Percentiles rank a stretch among this genome's conserved stretches.
phyloP scores from a whole-genome alignment of 257 asterid species.

The Hygrophila difformis region DNA sequence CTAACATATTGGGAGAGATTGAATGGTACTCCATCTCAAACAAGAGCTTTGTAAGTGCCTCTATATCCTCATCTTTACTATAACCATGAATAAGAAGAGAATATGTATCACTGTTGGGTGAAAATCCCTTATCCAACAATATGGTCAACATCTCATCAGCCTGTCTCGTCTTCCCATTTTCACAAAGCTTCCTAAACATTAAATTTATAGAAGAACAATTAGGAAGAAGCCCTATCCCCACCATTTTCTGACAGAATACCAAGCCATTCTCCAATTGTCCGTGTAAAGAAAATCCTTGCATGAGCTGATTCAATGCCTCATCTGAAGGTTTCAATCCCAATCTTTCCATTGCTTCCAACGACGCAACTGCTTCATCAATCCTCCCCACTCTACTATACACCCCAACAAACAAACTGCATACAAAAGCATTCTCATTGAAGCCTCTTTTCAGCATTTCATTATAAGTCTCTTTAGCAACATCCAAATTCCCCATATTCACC shows the following conservation, averaged over 20 bases:
- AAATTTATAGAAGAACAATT: conserved; percentile 34
- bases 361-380: conserved; percentile 39
- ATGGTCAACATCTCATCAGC: conserved; percentile 54
- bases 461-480: conserved; percentile 40
- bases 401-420: conserved; percentile 40
- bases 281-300: conserved; percentile 41
- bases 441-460: conserved; percentile 72
- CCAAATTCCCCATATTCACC: conserved; percentile 58
- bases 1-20: conserved; percentile 28
- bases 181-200: conserved; percentile 47
- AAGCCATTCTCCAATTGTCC: conserved; percentile 49
- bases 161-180: conserved; percentile 35
- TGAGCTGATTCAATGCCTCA: conserved; percentile 44
- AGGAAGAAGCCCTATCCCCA: conserved; percentile 35
- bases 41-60: conserved; percentile 41
- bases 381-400: conserved; percentile 44
- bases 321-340: conserved; percentile 39
- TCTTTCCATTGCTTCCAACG: conserved; percentile 48
- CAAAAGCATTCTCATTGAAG: conserved; percentile 54
- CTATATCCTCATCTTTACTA: conserved; percentile 36
- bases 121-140: conserved; percentile 52
- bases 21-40: conserved; percentile 68
- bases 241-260: conserved; percentile 48
- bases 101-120: conserved; percentile 41
- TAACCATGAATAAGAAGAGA: conserved; percentile 55